Base-by-base conservation (phyloP, 768 basidiomycete genomes). In the Tubosaeta sp. region DNA sequence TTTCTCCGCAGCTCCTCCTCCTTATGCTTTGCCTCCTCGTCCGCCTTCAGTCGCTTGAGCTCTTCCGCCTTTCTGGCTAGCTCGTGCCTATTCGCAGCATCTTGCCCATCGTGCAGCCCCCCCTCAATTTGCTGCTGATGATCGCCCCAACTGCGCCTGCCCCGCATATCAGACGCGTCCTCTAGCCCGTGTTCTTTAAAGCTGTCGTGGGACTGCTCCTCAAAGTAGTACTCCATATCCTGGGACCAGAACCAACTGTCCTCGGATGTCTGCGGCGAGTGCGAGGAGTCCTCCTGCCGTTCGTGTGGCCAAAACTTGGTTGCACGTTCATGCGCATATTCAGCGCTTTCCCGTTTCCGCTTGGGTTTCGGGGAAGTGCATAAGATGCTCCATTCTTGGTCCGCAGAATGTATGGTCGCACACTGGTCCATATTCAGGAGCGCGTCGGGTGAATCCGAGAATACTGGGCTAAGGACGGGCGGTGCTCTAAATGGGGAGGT, bases 381-480 rank as follows among this genome's bases (percentile, higher is more conserved):
- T 59, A 59, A 8, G 42, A 14, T 46, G 34, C 1, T 50, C 69
- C 69, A 71, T 21, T 62, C 61, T 43, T 66, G 67, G 16, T 71
- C 69, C 3, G 42, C 48, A 0, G 51, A 38, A 12, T 67, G 55
- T 7, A 68, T 64, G 22, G 59, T 58, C 42, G 63, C 48, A 27
- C 27, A 9, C 27, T 27, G 6, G 27, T 27, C 27, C 27, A 27
- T 27, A 27, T 2, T 27, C 9, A 27, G 27, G 6, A 6, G 27
- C 6, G 4, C 11, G 22, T 63, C 60, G 44, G 56, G 61, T 7
- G 62, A 58, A 43, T 63, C 59, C 2, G 60, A 19, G 52, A 79
- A 71, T 12, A 69, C 64, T 46, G 76, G 72, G 16, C 70, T 69
- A 43, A 73, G 72, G 24, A 70, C 56, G 13, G 72, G 71, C 1